These are phyloP conservation scores for Amyloporia xantha DNA, from an alignment of 768 basidiomycete species.

Conservation along the genomic window DNA sequence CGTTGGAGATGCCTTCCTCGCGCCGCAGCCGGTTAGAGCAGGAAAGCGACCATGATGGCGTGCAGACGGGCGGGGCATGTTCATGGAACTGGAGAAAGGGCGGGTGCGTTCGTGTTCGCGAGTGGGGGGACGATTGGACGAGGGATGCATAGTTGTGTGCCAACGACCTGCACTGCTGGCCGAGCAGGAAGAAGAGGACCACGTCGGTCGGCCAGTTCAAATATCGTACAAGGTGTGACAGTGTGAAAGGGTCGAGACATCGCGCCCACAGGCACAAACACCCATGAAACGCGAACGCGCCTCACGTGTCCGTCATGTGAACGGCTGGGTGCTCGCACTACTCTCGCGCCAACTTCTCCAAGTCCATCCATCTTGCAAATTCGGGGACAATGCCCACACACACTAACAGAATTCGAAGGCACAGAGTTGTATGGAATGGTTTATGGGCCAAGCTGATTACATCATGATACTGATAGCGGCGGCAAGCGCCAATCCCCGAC, in stretches of 20 bases:
- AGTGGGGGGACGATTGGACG: not conserved
- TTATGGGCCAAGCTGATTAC: no score
- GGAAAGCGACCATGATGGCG: not conserved
- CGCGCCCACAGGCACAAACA: not conserved
- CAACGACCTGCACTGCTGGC: not conserved
- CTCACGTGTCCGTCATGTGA: not conserved
- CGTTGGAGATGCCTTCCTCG: slow-evolving; percentile 31
- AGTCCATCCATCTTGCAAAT: no score
- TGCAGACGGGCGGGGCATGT: not conserved
- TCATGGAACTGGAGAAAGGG: not conserved
- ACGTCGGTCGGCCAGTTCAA: not conserved
- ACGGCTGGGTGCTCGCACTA: no score
- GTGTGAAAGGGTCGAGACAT: not conserved
- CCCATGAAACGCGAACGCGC: not conserved
- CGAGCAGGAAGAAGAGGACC: not conserved
- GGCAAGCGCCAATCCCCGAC: no score
- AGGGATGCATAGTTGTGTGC: not conserved
- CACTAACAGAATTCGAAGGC: no score
- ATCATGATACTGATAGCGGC: no score
- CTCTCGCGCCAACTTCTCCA: no score
- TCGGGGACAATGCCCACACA: no score
- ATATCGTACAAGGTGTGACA: not conserved
- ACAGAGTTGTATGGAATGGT: no score
- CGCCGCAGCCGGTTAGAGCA: slow-evolving; percentile 5
- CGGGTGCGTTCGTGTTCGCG: no score